These are phyloP conservation scores for Elongisporangium anandrum DNA, from an alignment of 352 stramenopile species.

Conservation along the genomic window DNA sequence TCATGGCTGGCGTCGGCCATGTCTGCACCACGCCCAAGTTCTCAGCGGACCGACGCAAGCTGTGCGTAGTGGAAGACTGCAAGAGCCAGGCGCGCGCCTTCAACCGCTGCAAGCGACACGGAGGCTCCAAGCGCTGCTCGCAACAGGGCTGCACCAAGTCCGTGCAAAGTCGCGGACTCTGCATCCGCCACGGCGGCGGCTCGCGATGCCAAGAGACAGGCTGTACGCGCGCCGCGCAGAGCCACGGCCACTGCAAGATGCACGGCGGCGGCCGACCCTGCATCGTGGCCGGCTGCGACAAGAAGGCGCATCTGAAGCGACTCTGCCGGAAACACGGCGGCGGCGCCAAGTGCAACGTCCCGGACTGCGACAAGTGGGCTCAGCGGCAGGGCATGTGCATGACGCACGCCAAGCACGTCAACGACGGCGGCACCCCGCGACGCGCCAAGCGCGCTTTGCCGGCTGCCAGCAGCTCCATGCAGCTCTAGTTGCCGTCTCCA, in stretches of 20 bases:
- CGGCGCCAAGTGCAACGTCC: constrained; percentile 64
- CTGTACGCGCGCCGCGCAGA: constrained; percentile 57
- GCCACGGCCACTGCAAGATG: constrained; percentile 65
- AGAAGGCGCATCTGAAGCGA: constrained; percentile 79
- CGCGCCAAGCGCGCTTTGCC: background rate
- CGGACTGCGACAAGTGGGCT: constrained; percentile 78
- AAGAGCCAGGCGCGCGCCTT: constrained; percentile 78
- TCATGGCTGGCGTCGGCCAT: background rate
- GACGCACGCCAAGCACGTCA: constrained; percentile 64
- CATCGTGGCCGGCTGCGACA: constrained; percentile 66
- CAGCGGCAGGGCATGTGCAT: constrained; percentile 84
- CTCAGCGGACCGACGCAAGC: constrained; percentile 63
- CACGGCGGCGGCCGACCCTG: constrained; percentile 49
- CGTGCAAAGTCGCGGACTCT: constrained; percentile 64
- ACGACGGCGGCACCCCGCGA: background rate
- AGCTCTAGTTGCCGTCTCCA: background rate
- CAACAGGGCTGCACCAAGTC: constrained; percentile 70
- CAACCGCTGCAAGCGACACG: constrained; percentile 83
- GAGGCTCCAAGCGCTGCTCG: constrained; percentile 80
- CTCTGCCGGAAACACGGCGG: constrained; percentile 82
- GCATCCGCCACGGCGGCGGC: constrained; percentile 67
- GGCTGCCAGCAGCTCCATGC: background rate
- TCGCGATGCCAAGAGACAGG: constrained; percentile 67
- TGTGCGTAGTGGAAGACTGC: constrained; percentile 72
- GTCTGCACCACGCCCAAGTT: constrained; percentile 27